A percentile compares a stretch with the other conserved stretches of the same genome.
These are phyloP conservation scores for Oxyria digyna DNA, from an alignment of 148 eudicot species.

Conservation along the genomic window DNA sequence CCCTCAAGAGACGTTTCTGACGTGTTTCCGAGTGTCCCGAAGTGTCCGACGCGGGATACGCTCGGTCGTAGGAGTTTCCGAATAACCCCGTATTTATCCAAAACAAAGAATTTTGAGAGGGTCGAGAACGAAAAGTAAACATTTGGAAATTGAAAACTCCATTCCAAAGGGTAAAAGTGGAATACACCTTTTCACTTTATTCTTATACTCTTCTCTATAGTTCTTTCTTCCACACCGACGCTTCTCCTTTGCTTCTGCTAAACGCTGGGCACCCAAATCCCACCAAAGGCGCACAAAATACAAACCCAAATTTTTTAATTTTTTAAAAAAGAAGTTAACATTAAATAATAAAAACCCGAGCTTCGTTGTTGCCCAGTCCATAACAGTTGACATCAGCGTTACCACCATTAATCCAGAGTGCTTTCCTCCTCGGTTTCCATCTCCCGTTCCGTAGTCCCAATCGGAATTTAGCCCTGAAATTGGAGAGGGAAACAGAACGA, in stretches of 20 bases:
- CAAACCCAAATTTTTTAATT: not conserved
- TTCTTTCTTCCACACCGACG: not conserved
- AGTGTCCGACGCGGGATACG: too few relatives aligned
- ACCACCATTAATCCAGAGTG: not conserved
- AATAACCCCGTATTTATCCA: constrained; percentile 1
- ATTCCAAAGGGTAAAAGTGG: not conserved
- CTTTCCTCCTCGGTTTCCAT: not conserved
- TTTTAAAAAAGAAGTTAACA: not conserved
- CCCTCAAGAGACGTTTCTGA: too few relatives aligned
- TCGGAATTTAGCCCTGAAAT: not conserved
- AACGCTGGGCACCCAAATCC: constrained; percentile 8
- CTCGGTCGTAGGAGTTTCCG: too few relatives aligned
- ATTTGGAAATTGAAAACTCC: not conserved
- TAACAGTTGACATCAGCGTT: constrained; percentile 8
- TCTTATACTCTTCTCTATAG: not conserved
- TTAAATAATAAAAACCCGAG: not conserved
- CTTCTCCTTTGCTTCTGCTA: constrained; percentile 7
- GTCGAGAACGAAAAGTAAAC: not conserved
- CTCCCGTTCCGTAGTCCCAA: not conserved
- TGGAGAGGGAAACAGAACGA: not conserved
- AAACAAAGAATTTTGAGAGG: not conserved
- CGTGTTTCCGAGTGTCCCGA: too few relatives aligned
- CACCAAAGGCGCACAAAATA: not conserved
- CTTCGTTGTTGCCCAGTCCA: constrained; percentile 4
- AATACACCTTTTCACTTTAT: not conserved